Conservation (phyloP, 2,329 filamentous ascomycete species). For the Coleophoma eucalyptorum region DNA sequence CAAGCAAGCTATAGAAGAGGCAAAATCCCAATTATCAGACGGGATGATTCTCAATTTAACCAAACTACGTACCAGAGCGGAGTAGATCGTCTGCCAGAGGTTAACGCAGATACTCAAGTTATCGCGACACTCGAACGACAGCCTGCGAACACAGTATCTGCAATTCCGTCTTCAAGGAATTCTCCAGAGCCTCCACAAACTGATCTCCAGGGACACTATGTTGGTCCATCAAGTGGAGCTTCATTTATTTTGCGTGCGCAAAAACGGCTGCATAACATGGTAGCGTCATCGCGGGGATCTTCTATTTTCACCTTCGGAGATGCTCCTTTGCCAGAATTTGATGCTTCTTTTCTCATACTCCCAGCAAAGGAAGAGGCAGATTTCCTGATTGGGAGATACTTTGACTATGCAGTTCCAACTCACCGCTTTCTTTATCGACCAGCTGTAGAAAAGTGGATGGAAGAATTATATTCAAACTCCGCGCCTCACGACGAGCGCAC, state of each 20-base stretch:
- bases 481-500: constrained; percentile 34
- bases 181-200: constrained; percentile 42
- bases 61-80: neutral
- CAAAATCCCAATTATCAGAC: constrained; percentile 33
- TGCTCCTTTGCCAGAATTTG: constrained; percentile 39
- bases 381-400: constrained; percentile 45
- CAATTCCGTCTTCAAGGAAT: constrained; percentile 25
- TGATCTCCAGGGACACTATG: constrained; percentile 41
- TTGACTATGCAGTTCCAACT: constrained; percentile 57
- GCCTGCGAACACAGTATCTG: neutral
- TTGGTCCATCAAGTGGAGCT: constrained; percentile 35
- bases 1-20: constrained; percentile 45
- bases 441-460: constrained; percentile 45
- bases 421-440: constrained; percentile 55
- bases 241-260: constrained; percentile 47
- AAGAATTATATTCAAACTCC: constrained; percentile 40
- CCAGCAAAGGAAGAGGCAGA: constrained; percentile 12
- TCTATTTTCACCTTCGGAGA: constrained; percentile 29
- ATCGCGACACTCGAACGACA: neutral
- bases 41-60: neutral
- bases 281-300: constrained; percentile 31
- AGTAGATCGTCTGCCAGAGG: neutral
- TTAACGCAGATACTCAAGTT: neutral
- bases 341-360: constrained; percentile 38
- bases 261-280: constrained; percentile 39